Evolutionary conservation across 2,329 filamentous ascomycete genomes (phyloP).

Genomic region (Colletotrichum shisoi): DNA sequence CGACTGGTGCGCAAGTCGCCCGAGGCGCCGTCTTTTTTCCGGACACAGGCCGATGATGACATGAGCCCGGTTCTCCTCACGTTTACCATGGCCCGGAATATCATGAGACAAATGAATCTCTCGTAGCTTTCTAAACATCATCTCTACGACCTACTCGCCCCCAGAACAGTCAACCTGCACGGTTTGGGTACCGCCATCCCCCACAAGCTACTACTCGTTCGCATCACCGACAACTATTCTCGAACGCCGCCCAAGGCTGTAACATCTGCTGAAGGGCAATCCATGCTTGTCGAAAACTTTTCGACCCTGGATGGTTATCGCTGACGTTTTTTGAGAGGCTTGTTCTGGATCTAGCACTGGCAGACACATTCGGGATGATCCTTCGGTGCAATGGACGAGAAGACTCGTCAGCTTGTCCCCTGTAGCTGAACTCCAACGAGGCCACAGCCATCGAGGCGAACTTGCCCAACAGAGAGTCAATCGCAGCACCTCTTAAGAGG

Average conservation of each 20-base stretch:
- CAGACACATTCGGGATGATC: not conserved
- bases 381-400: not conserved
- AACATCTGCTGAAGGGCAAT: not conserved
- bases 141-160: not conserved
- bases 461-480: not conserved
- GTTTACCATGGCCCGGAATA: not conserved
- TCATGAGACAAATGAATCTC: too few species aligned
- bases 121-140: not conserved
- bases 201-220: not conserved
- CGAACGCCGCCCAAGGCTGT: not conserved
- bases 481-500: not conserved
- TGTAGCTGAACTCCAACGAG: not conserved
- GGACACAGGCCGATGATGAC: too few species aligned
- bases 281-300: not conserved
- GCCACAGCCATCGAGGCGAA: slow-evolving; percentile 1
- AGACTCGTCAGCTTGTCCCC: too few species aligned
- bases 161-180: not conserved
- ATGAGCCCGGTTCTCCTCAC: not conserved
- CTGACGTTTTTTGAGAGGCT: not conserved
- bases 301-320: not conserved
- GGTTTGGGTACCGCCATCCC: not conserved
- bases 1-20: not conserved
- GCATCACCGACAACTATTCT: not conserved
- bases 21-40: not conserved
- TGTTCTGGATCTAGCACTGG: not conserved